Percentiles rank a stretch among this genome's conserved stretches.
Conservation (phyloP, 441 rosid species). For the Geranium incanum region DNA sequence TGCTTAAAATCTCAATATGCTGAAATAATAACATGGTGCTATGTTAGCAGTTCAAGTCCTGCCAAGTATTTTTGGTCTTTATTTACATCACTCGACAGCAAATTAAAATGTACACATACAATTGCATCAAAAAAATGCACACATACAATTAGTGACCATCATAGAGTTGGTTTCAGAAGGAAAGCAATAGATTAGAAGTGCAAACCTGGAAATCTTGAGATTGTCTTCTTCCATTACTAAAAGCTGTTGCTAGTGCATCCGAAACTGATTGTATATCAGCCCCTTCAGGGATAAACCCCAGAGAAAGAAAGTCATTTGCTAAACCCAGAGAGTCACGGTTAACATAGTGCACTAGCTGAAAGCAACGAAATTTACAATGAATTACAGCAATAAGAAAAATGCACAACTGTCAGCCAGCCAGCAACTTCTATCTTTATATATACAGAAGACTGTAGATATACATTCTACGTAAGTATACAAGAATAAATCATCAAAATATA, state of each 20-base stretch:
- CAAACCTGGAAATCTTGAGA: slow-evolving; percentile 95
- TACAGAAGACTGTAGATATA: not conserved
- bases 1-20: not conserved
- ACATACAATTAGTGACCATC: not conserved
- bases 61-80: not conserved
- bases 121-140: not conserved
- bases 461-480: not conserved
- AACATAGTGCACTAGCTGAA: slow-evolving; percentile 98
- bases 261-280: slow-evolving; percentile 69
- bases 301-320: slow-evolving; percentile 97
- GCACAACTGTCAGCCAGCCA: slow-evolving; percentile 9
- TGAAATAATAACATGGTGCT: not conserved
- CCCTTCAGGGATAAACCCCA: slow-evolving; percentile 98
- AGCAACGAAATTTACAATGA: slow-evolving; percentile 37
- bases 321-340: slow-evolving; percentile 96
- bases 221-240: slow-evolving; percentile 58
- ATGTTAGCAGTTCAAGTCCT: not conserved
- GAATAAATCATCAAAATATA: not conserved
- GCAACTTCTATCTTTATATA: slow-evolving; percentile 12
- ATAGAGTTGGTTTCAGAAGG: not conserved
- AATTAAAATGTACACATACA: not conserved
- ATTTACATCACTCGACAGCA: not conserved
- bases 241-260: slow-evolving; percentile 67
- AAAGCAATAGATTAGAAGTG: slow-evolving; percentile 11
- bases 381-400: slow-evolving; percentile 23